Evolutionary conservation across 768 basidiomycete genomes (phyloP).

Genomic region (Leccinum uliginosum): DNA sequence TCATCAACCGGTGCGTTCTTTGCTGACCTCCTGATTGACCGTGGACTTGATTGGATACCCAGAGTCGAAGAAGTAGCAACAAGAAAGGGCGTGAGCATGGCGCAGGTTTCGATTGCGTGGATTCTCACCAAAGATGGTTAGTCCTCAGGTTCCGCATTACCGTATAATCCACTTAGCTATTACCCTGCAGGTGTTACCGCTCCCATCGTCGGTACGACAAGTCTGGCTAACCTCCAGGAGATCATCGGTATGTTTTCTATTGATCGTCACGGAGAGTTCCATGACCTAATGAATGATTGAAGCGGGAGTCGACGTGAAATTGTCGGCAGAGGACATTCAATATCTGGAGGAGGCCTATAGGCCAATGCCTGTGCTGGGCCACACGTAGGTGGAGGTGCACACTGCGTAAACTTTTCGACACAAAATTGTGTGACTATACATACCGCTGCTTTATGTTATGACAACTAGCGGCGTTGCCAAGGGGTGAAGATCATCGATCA

Average conservation of each 20-base stretch:
- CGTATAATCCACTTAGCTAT: not conserved
- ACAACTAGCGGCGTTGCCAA: too few species aligned
- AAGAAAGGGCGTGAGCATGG: constrained; percentile 37
- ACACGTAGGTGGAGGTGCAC: constrained; percentile 13
- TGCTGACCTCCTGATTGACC: too few species aligned
- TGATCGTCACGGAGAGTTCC: not conserved
- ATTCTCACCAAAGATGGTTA: constrained; percentile 28
- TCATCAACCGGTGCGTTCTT: constrained; percentile 23
- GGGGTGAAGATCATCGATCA: too few species aligned
- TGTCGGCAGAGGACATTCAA: constrained; percentile 46
- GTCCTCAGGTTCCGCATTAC: not conserved
- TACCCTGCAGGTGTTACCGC: constrained; percentile 31
- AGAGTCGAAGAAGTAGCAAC: constrained; percentile 40
- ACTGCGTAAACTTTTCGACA: not conserved
- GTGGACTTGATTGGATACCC: not conserved
- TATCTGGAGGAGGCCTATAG: constrained; percentile 43
- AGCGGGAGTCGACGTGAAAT: constrained; percentile 37
- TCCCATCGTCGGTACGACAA: constrained; percentile 44
- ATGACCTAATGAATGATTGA: constrained; percentile 3
- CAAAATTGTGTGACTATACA: too few species aligned
- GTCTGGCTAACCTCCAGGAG: constrained; percentile 36
- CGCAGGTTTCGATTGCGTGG: constrained; percentile 42
- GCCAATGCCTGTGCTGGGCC: constrained; percentile 39
- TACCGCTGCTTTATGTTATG: not conserved
- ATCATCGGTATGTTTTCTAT: constrained; percentile 31